Evolutionary conservation across 2,329 filamentous ascomycete genomes (phyloP), one percentile per base, ranked within the genome.

Genomic region (Clonostachys solani): DNA sequence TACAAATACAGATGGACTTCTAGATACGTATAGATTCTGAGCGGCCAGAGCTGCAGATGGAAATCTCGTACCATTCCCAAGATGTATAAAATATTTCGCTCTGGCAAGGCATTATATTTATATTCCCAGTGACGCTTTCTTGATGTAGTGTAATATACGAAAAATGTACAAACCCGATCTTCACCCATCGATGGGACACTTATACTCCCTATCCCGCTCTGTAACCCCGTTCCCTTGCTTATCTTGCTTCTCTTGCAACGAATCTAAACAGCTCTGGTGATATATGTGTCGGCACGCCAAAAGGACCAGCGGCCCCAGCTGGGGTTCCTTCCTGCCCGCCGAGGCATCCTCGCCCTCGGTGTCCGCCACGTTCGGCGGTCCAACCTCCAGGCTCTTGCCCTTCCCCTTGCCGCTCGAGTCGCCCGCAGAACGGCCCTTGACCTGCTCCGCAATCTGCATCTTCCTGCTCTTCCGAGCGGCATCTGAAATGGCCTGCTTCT

Each of bases 271-370:
- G 23, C 69, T 72, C 60, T 83, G 75, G 66, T 89, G 85, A 56
- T 86, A 87, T 16, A 87, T 80, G 62, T 89, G 85, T 47, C 84
- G 74, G 61, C 85, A 89, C 18, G 84, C 84, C 56, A 89, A 67
- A 43, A 89, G 77, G 10, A 88, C 81, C 45, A 89, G 62, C 40
- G 82, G 75, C 9, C 83, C 86, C 16, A 86, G 72, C n/a, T 77
- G 68, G 43, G 76, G 77, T 50, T 78, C 64, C 50, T 59, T 63
- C 40, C 52, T 51, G 13, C 47, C 49, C 13, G 46, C 52, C 9
- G 37, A 50, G 33, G 51, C 54, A 10, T 55, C 55, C 5, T 18
- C n/a, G 33, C 9, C 12, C 18, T 12, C 37, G 56, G 62, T 60
- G 46, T 60, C 60, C 52, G 54, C 50, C 67, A 71, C 67, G 55